Base-by-base conservation (phyloP, 2,329 filamentous ascomycete species). In the Rutstroemia sp. region DNA sequence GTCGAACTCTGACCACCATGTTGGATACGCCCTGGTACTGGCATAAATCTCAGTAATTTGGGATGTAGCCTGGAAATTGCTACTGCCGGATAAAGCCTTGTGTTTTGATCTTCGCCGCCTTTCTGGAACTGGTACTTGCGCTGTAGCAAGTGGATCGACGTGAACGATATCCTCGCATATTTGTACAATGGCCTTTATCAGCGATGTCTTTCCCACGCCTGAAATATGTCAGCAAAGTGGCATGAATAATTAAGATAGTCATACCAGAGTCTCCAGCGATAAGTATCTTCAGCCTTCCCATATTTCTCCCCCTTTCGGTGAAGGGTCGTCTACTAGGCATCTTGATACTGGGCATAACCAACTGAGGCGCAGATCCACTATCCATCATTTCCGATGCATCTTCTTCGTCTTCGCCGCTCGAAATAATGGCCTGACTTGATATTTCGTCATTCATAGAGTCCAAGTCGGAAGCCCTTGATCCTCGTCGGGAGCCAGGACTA, bases 261-360 rank as follows among this genome's bases (percentile, higher is more conserved):
- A 59, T 77, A 87, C 90, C 89, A 67, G 83, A 80, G 66, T 84
- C 82, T 30, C 94, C 94, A 51, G 90, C 87, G 55, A 97, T 77
- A 61, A 97, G 76, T n/a, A 97, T 76, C 73, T 95, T 97, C 54
- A 97, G 76, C 64, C 89, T 86, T 1, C 92, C 92, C 69, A 97
- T 81, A 37, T 79, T 80, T 73, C 87, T 92, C 16, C 94, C 94
- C 48, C 81, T 81, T n/a, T 88, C 83, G 0, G 94, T 96, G 70
- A 97, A 97, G 0, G 92, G 92, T 51, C 91, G 81, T 50, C 94
- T 84, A 59, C 83, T 88, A 3, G 94, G 92, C 82, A 99, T 94
- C 60, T 83, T 85, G 65, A 99, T 86, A 67, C 91, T 96, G 5
- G 94, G 94, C 94, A 99, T 99, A 58, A 99, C 89, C n/a, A 99